Conservation (phyloP, 169 alveolate genomes). For the Eimeria tenella region DNA sequence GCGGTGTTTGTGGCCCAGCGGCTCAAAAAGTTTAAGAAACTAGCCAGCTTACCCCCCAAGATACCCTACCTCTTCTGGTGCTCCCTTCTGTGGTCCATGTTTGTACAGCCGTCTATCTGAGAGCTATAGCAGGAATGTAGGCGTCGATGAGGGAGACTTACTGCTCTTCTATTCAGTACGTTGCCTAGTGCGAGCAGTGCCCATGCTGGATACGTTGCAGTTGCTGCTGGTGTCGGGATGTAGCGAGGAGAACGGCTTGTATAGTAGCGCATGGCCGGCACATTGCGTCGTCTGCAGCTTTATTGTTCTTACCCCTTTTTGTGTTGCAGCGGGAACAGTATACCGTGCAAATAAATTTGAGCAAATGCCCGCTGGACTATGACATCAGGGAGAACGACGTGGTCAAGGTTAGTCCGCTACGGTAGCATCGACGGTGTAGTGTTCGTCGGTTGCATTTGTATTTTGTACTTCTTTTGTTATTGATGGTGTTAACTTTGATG, state of each 20-base stretch:
- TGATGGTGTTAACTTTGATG: neutral
- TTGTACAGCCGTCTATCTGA: slow-evolving; percentile 71
- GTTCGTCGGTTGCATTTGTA: neutral
- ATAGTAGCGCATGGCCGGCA: too few relatives aligned
- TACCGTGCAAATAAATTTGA: slow-evolving; percentile 25
- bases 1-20: too few relatives aligned
- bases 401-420: slow-evolving; percentile 15
- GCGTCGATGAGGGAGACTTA: slow-evolving; percentile 32
- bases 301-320: neutral
- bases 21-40: too few relatives aligned
- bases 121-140: slow-evolving; percentile 82
- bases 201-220: neutral
- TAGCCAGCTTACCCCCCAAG: too few relatives aligned
- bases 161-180: slow-evolving; percentile 31
- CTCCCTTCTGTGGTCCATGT: too few relatives aligned
- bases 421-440: neutral
- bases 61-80: too few relatives aligned
- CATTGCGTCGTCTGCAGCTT: neutral
- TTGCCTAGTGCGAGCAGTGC: neutral
- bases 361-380: slow-evolving; percentile 46
- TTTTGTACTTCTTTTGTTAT: neutral
- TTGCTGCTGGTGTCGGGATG: neutral
- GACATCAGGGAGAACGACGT: slow-evolving; percentile 42
- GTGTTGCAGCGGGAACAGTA: slow-evolving; percentile 51
- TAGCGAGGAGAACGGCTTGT: too few relatives aligned